phyloP scores from a whole-genome alignment of 495 filamentous ascomycete species.

The Barbatosphaeria neglecta region DNA sequence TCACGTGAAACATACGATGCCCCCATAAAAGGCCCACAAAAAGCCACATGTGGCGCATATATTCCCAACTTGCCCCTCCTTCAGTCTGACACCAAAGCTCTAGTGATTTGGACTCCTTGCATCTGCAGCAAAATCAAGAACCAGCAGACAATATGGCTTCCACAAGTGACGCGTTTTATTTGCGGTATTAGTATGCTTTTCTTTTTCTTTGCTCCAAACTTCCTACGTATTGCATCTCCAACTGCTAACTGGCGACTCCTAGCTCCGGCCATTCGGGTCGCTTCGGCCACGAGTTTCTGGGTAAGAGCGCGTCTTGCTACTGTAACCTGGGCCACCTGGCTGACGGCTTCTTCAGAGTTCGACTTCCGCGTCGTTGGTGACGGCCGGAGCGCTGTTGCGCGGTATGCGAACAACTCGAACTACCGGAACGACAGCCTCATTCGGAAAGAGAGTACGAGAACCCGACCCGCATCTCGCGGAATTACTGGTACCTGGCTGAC shows the following conservation, averaged over 20 bases:
- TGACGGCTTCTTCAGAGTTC: slow-evolving; percentile 55
- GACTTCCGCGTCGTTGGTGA: slow-evolving; percentile 90
- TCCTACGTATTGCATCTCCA: too few relatives aligned
- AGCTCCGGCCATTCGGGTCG: slow-evolving; percentile 97
- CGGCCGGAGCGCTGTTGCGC: slow-evolving; percentile 85
- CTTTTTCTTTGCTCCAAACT: too few relatives aligned
- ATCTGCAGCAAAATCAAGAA: too few relatives aligned
- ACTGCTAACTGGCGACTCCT: slow-evolving; percentile 16
- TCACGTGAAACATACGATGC: not conserved
- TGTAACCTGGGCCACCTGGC: not conserved
- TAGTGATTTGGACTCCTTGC: too few relatives aligned
- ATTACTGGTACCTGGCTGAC: not conserved
- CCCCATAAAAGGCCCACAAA: too few relatives aligned
- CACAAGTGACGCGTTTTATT: slow-evolving; percentile 70
- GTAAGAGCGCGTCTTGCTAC: slow-evolving; percentile 35
- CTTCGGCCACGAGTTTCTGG: slow-evolving; percentile 97
- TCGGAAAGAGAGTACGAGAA: slow-evolving; percentile 88
- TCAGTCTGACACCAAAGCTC: not conserved
- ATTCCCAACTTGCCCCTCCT: not conserved
- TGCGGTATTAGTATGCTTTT: slow-evolving; percentile 97
- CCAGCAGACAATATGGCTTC: too few relatives aligned
- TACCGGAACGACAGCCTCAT: slow-evolving; percentile 98
- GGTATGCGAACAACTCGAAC: slow-evolving; percentile 99
- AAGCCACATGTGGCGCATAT: not conserved
- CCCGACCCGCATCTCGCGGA: not conserved